phyloP scores from a whole-genome alignment of 352 stramenopile genomes.

The Pythium phragmiticola region DNA sequence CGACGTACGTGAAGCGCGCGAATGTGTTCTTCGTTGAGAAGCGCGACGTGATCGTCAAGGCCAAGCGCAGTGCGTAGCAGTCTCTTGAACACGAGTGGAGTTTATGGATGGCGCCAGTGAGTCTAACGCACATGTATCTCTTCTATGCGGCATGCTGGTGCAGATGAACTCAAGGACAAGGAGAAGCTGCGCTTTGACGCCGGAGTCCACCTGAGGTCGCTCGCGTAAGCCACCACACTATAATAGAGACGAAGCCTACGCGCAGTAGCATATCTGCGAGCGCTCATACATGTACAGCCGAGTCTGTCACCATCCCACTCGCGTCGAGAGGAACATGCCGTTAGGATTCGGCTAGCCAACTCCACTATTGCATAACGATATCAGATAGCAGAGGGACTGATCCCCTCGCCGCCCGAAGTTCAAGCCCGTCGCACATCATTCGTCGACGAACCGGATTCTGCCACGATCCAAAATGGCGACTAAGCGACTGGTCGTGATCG shows the following conservation, averaged over 20 bases:
- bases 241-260: neutral
- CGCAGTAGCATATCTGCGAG: too few relatives aligned
- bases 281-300: too few relatives aligned
- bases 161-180: conserved; percentile 69
- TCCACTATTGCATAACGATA: neutral
- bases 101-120: neutral
- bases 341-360: neutral
- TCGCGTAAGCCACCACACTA: neutral
- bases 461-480: conserved; percentile 16
- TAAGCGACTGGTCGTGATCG: conserved; percentile 77
- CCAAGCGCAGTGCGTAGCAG: conserved; percentile 51
- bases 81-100: too few relatives aligned
- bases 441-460: neutral
- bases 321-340: neutral
- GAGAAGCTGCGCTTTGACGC: conserved; percentile 56
- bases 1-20: conserved; percentile 65
- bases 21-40: conserved; percentile 79
- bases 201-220: conserved; percentile 45
- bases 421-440: conserved; percentile 15
- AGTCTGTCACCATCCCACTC: neutral
- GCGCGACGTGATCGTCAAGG: conserved; percentile 62
- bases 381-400: conserved; percentile 6
- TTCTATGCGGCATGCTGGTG: neutral
- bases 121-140: neutral
- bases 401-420: conserved; percentile 12